Evolutionary conservation across 2,329 filamentous ascomycete species (phyloP).

Genomic region (Trichophyton schoenleinii): DNA sequence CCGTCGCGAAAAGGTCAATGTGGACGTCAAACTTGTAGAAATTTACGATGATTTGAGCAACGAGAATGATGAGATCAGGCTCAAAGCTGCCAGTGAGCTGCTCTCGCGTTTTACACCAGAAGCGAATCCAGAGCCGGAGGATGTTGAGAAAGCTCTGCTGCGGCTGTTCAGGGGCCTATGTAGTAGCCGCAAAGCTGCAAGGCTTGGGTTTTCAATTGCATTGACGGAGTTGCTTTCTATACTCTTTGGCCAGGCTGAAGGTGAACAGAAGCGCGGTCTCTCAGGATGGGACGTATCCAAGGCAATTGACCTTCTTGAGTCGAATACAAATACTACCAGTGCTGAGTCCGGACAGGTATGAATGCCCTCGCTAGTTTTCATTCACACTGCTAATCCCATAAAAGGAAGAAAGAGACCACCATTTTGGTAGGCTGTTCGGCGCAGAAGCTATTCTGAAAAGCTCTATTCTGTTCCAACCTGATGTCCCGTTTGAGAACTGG

Average conservation of each 20-base stretch:
- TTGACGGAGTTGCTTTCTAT: slow-evolving; percentile 68
- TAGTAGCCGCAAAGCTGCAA: slow-evolving; percentile 76
- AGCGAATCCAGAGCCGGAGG: slow-evolving; percentile 28
- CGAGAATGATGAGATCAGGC: slow-evolving; percentile 34
- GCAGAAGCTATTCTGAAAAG: slow-evolving; percentile 76
- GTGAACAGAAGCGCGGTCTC: slow-evolving; percentile 16
- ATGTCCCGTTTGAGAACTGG: slow-evolving; percentile 40
- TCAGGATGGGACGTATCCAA: slow-evolving; percentile 27
- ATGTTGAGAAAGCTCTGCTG: slow-evolving; percentile 35
- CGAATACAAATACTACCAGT: slow-evolving; percentile 40
- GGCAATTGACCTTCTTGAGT: slow-evolving; percentile 40
- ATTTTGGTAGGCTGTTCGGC: slow-evolving; percentile 76
- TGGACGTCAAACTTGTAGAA: slow-evolving; percentile 36
- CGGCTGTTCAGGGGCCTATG: slow-evolving; percentile 77
- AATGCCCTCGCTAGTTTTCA: background rate
- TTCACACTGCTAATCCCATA: slow-evolving; percentile 28
- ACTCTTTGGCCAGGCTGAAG: slow-evolving; percentile 40
- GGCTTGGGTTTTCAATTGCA: slow-evolving; percentile 79
- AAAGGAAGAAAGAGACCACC: slow-evolving; percentile 74
- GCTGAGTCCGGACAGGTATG: slow-evolving; percentile 43
- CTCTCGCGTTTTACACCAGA: slow-evolving; percentile 34
- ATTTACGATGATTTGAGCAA: slow-evolving; percentile 39
- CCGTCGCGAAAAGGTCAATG: slow-evolving; percentile 29
- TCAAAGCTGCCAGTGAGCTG: slow-evolving; percentile 34
- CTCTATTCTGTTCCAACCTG: slow-evolving; percentile 51